Conservation (phyloP, 2,329 filamentous ascomycete species). For the Fusarium sublunatum region DNA sequence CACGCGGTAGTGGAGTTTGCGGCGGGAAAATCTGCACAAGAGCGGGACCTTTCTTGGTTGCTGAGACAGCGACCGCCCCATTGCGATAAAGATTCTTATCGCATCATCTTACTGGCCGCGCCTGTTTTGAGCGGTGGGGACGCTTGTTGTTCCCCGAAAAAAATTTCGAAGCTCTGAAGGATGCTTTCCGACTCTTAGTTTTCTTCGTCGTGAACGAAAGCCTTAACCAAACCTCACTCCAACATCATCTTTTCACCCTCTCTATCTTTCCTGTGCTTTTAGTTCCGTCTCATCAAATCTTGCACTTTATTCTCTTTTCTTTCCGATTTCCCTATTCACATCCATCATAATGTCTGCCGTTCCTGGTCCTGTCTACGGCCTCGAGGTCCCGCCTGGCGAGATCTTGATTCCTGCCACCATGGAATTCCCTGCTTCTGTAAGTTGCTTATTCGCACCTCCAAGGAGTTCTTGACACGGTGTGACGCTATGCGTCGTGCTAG, state of each 20-base stretch:
- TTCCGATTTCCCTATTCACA: slow-evolving; percentile 6
- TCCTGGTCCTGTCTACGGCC: slow-evolving; percentile 87
- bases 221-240: slow-evolving; percentile 28
- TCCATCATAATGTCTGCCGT: slow-evolving; percentile 64
- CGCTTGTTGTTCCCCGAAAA: slow-evolving; percentile 43
- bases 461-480: neutral
- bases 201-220: slow-evolving; percentile 39
- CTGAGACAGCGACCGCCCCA: slow-evolving; percentile 49
- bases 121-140: slow-evolving; percentile 32
- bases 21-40: slow-evolving; percentile 39
- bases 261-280: slow-evolving; percentile 17
- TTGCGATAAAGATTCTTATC: slow-evolving; percentile 50
- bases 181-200: slow-evolving; percentile 39
- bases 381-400: slow-evolving; percentile 88
- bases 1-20: slow-evolving; percentile 23
- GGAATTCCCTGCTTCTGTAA: slow-evolving; percentile 85
- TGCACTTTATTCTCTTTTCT: neutral
- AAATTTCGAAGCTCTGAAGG: slow-evolving; percentile 51
- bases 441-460: slow-evolving; percentile 51
- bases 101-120: slow-evolving; percentile 42
- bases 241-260: slow-evolving; percentile 33
- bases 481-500: neutral
- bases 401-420: slow-evolving; percentile 81
- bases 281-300: slow-evolving; percentile 5
- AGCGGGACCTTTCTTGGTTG: slow-evolving; percentile 46